phyloP scores from a whole-genome alignment of 1,284 basidiomycete species.

The Irpex sp. region DNA sequence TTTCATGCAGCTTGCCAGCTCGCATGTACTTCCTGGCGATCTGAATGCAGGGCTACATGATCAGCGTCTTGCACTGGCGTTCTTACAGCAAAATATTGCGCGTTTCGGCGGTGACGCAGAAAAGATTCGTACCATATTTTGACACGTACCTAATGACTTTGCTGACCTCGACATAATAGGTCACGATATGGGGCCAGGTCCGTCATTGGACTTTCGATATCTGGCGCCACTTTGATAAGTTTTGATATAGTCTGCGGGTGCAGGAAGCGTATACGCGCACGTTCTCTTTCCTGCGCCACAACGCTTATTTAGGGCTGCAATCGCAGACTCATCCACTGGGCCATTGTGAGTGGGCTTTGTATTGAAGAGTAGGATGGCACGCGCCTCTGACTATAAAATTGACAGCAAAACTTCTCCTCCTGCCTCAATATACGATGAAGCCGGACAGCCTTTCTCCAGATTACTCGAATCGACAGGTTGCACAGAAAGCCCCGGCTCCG shows the following conservation, averaged over 20 bases:
- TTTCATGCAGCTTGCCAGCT: constrained; percentile 41
- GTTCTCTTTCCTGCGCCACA: constrained; percentile 38
- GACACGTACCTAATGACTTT: background rate
- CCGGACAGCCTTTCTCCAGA: constrained; percentile 47
- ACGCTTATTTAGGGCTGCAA: constrained; percentile 46
- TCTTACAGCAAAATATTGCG: constrained; percentile 55
- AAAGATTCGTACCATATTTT: constrained; percentile 32
- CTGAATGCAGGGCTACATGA: constrained; percentile 53
- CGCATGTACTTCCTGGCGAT: constrained; percentile 40
- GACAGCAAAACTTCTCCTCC: constrained; percentile 49
- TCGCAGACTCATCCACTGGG: constrained; percentile 46
- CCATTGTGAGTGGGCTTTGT: constrained; percentile 40
- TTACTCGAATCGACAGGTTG: constrained; percentile 45
- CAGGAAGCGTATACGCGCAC: constrained; percentile 48
- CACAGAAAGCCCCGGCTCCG: constrained; percentile 31
- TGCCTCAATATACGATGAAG: constrained; percentile 46
- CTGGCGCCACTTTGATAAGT: background rate
- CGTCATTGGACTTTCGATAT: background rate
- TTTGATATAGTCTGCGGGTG: constrained; percentile 46
- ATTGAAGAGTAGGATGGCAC: background rate
- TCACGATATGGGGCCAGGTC: constrained; percentile 59
- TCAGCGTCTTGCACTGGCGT: constrained; percentile 50
- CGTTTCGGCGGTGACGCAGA: constrained; percentile 59
- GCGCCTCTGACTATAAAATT: too few species aligned
- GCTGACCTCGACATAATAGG: constrained; percentile 26